Conservation (phyloP, 2,329 filamentous ascomycete genomes). For the Neodidymelliopsis sp. region DNA sequence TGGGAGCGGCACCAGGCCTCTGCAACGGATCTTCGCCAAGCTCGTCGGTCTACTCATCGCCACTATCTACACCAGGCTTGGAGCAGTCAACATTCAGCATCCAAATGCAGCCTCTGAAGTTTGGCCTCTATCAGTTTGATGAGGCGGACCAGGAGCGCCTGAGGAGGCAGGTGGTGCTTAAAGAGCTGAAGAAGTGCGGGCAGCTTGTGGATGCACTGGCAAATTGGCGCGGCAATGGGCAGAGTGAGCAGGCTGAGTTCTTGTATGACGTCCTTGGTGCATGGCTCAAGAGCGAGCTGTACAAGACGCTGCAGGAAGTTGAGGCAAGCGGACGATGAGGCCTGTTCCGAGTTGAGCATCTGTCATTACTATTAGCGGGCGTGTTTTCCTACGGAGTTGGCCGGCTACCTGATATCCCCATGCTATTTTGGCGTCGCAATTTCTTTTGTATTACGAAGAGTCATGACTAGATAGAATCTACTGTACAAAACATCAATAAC, state of each 20-base stretch:
- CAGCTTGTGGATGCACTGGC: constrained; percentile 41
- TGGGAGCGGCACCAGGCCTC: constrained; percentile 21
- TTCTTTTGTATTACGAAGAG: constrained; percentile 4
- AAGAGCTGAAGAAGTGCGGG: constrained; percentile 40
- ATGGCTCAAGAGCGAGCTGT: constrained; percentile 44
- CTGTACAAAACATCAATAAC: neutral
- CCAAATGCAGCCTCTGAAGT: constrained; percentile 34
- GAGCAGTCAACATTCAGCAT: constrained; percentile 29
- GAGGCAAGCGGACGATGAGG: constrained; percentile 20
- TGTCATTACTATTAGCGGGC: neutral
- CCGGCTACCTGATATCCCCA: constrained; percentile 7
- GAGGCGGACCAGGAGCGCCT: constrained; percentile 36
- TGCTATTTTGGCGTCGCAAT: neutral
- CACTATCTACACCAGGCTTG: constrained; percentile 25
- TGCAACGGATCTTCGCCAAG: constrained; percentile 23
- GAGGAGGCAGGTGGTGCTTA: constrained; percentile 35
- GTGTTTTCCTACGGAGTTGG: constrained; percentile 9
- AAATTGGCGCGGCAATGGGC: constrained; percentile 32
- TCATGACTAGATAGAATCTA: neutral
- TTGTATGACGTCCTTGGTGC: constrained; percentile 42
- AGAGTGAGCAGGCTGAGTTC: constrained; percentile 36
- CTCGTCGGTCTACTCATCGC: constrained; percentile 28
- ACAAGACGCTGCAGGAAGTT: constrained; percentile 38
- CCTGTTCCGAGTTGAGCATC: neutral
- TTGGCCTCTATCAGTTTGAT: constrained; percentile 39